A percentile compares a stretch with the other conserved stretches of the same genome.
These are phyloP conservation scores for Heterobasidion parviporum DNA, from an alignment of 1,284 basidiomycete species.

Conservation along the genomic window DNA sequence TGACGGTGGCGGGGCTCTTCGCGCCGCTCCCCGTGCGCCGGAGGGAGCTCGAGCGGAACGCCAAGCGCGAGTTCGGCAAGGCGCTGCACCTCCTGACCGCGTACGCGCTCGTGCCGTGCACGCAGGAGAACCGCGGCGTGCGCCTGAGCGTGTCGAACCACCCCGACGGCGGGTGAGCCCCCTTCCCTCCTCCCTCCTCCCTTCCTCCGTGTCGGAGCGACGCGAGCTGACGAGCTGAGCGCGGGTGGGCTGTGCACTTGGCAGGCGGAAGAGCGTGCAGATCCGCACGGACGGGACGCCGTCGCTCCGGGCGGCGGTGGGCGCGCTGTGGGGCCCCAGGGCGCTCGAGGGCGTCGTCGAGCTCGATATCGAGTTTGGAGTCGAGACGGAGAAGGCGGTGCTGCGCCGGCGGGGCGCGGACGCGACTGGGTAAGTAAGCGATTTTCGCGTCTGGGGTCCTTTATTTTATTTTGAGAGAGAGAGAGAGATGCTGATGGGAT, in stretches of 20 bases:
- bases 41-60: slow-evolving; percentile 87
- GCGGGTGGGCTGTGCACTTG: too few relatives aligned
- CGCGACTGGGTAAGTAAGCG: too few relatives aligned
- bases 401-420: slow-evolving; percentile 22
- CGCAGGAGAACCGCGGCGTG: slow-evolving; percentile 45
- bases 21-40: slow-evolving; percentile 81
- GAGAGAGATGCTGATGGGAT: too few relatives aligned
- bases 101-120: slow-evolving; percentile 84
- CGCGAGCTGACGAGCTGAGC: too few relatives aligned
- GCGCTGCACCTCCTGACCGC: slow-evolving; percentile 77
- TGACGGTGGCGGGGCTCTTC: slow-evolving; percentile 74
- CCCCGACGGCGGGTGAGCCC: slow-evolving; percentile 59
- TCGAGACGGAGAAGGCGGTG: slow-evolving; percentile 52
- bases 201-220: too few relatives aligned
- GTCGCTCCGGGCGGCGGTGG: slow-evolving; percentile 59
- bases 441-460: background rate
- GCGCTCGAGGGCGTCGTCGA: slow-evolving; percentile 70
- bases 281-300: slow-evolving; percentile 66
- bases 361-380: slow-evolving; percentile 62
- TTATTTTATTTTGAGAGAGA: background rate
- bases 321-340: slow-evolving; percentile 82
- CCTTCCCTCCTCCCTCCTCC: background rate
- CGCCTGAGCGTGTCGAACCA: slow-evolving; percentile 74
- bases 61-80: slow-evolving; percentile 88
- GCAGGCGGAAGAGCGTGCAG: slow-evolving; percentile 65